A percentile compares a stretch with the other conserved stretches of the same genome.
Conservation (phyloP, 768 basidiomycete genomes). For the Tulasnella sp. region DNA sequence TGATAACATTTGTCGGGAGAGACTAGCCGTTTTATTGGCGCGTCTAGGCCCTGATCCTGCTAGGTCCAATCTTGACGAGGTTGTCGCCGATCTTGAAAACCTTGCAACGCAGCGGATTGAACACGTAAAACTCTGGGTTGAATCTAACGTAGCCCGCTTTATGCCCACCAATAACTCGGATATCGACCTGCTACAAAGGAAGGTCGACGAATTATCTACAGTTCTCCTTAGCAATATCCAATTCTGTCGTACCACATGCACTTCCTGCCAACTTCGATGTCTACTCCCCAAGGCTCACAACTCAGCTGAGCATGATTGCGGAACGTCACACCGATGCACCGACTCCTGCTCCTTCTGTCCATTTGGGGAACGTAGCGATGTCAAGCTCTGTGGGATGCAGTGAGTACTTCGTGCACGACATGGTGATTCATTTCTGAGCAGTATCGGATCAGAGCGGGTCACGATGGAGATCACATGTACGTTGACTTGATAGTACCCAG, state of each 20-base stretch:
- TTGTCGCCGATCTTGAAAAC: neutral
- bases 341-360: neutral
- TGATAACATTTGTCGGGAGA: neutral
- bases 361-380: neutral
- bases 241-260: neutral
- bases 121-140: neutral
- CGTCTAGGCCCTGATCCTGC: neutral
- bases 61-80: neutral
- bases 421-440: neutral
- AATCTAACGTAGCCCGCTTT: neutral
- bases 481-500: neutral
- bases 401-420: neutral
- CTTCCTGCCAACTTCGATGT: neutral
- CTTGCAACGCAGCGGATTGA: neutral
- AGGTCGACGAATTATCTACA: neutral
- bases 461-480: neutral
- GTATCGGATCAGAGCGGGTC: neutral
- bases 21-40: neutral
- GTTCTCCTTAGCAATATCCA: neutral
- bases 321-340: slow-evolving; percentile 1
- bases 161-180: neutral
- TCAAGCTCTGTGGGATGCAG: neutral
- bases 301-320: neutral
- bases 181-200: neutral
- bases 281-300: neutral